These are phyloP conservation scores for Solanum lycopersicoides DNA, from an alignment of 257 asterid species.

Conservation along the genomic window DNA sequence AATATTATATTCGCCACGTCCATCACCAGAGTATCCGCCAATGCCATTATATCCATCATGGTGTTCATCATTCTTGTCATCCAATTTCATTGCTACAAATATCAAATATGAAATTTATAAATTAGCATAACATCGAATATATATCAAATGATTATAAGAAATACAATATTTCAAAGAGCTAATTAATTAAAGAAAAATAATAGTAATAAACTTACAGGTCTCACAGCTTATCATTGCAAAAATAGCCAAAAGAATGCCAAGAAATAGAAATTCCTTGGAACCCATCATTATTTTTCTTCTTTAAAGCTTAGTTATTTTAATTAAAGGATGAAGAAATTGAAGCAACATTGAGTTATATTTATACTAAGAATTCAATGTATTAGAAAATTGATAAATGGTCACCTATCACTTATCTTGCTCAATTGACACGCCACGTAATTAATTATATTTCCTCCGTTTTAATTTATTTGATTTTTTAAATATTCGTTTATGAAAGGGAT, in stretches of 20 bases:
- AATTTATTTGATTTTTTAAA: too few species aligned
- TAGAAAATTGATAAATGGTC: neutral
- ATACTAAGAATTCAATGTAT: neutral
- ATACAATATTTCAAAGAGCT: neutral
- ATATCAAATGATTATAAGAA: neutral
- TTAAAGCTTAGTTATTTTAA: neutral
- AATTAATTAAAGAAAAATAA: neutral
- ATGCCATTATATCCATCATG: neutral
- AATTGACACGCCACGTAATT: neutral
- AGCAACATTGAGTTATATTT: neutral
- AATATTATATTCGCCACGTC: neutral
- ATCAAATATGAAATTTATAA: neutral
- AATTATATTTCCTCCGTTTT: neutral
- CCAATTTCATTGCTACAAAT: neutral
- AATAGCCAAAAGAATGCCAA: neutral
- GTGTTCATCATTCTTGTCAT: neutral
- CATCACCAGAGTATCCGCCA: neutral
- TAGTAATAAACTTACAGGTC: neutral
- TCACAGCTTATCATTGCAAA: neutral
- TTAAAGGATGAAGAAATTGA: neutral
- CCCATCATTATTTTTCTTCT: neutral
- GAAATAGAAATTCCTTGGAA: neutral
- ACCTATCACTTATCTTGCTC: neutral
- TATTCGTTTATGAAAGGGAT: neutral
- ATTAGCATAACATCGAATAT: neutral